Conservation (phyloP, 148 eudicot species). For the Beta vulgaris region DNA sequence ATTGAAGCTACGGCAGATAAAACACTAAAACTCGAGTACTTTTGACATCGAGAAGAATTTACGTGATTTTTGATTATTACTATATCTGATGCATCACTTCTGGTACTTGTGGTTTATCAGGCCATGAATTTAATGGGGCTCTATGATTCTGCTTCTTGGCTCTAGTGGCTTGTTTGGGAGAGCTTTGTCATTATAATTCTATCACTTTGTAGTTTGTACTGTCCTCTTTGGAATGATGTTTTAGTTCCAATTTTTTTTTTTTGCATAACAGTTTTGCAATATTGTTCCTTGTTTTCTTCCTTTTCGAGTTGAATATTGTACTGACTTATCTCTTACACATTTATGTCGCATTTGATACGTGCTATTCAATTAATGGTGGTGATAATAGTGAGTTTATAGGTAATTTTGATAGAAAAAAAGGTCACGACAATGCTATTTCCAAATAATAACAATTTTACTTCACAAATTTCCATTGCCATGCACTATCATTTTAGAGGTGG, state of each 20-base stretch:
- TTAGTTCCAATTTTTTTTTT: slow-evolving; percentile 79
- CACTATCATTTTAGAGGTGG: too few relatives aligned
- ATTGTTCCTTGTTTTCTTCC: slow-evolving; percentile 68
- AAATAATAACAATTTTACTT: too few relatives aligned
- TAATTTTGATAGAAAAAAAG: too few relatives aligned
- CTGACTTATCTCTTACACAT: neutral
- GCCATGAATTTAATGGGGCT: slow-evolving; percentile 96
- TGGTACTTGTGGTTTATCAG: slow-evolving; percentile 34
- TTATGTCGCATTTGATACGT: too few relatives aligned
- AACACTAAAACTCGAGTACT: too few relatives aligned
- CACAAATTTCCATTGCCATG: too few relatives aligned
- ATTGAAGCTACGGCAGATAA: slow-evolving; percentile 86
- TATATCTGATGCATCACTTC: neutral
- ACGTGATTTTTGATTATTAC: too few relatives aligned
- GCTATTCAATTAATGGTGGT: too few relatives aligned
- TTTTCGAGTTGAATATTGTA: slow-evolving; percentile 86
- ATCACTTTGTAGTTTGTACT: slow-evolving; percentile 51
- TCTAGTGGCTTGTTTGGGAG: slow-evolving; percentile 87
- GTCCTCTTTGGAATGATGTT: slow-evolving; percentile 82
- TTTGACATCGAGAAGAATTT: too few relatives aligned
- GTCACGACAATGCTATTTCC: too few relatives aligned
- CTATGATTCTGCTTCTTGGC: slow-evolving; percentile 91
- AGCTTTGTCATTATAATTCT: slow-evolving; percentile 49
- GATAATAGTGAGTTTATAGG: too few relatives aligned
- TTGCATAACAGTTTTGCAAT: slow-evolving; percentile 65